Conservation (phyloP, 495 filamentous ascomycete species). For the Thozetella sp. region DNA sequence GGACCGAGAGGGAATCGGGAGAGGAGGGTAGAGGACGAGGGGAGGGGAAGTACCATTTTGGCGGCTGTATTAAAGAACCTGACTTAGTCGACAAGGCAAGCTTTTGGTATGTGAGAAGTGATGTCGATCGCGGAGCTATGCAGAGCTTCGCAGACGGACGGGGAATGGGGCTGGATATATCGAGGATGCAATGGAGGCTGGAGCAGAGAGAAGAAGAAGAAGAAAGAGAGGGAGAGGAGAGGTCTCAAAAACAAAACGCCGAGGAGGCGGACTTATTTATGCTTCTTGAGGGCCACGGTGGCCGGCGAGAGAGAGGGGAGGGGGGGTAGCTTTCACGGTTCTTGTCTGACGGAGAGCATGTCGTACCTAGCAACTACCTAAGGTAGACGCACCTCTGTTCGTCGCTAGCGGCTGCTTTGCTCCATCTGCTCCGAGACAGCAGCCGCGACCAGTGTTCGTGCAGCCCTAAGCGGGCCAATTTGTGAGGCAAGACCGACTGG, state of each 20-base stretch:
- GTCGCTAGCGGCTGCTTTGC: too few relatives aligned
- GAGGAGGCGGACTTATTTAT: neutral
- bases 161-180: neutral
- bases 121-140: neutral
- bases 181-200: too few relatives aligned
- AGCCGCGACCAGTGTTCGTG: too few relatives aligned
- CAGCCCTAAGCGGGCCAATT: too few relatives aligned
- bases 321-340: too few relatives aligned
- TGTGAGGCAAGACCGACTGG: too few relatives aligned
- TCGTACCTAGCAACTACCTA: too few relatives aligned
- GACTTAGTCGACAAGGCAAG: constrained; percentile 8
- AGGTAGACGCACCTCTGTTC: too few relatives aligned
- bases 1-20: constrained; percentile 9
- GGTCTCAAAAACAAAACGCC: neutral
- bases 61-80: constrained; percentile 17
- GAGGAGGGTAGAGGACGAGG: constrained; percentile 19
- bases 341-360: too few relatives aligned
- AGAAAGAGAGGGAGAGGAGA: neutral
- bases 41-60: constrained; percentile 55
- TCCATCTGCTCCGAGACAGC: too few relatives aligned
- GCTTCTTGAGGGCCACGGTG: neutral
- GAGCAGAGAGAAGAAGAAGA: too few relatives aligned
- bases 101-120: neutral
- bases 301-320: too few relatives aligned
- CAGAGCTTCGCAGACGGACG: neutral